phyloP scores from a whole-genome alignment of 192 early-diverging fungal species.

The Podila clonocystis region DNA sequence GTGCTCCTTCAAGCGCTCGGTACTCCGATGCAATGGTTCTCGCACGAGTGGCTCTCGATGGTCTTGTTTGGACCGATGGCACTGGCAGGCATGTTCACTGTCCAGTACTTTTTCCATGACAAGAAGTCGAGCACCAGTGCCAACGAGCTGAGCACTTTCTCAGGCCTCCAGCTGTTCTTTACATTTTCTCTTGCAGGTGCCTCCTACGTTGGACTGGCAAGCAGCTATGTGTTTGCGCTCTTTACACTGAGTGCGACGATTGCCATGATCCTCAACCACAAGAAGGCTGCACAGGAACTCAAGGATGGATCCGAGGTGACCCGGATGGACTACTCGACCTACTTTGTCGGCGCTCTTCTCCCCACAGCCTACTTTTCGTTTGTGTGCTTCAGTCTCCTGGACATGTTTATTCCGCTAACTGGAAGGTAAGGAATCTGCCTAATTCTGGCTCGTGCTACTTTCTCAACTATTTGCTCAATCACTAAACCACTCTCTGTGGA shows the following conservation, averaged over 20 bases:
- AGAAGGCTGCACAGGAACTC: conserved; percentile 19
- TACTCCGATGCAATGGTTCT: conserved; percentile 71
- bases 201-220: conserved; percentile 55
- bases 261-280: conserved; percentile 48
- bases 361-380: conserved; percentile 57
- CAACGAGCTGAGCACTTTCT: conserved; percentile 35
- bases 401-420: conserved; percentile 78
- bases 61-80: conserved; percentile 63
- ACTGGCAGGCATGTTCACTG: conserved; percentile 56
- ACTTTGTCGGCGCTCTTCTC: conserved; percentile 37
- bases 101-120: conserved; percentile 53
- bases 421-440: conserved; percentile 64
- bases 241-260: conserved; percentile 44
- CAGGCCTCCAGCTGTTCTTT: conserved; percentile 33
- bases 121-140: conserved; percentile 44
- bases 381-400: conserved; percentile 56
- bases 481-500: too few species aligned
- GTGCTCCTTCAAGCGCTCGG: conserved; percentile 35
- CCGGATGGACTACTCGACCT: conserved; percentile 38
- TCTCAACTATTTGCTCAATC: too few species aligned
- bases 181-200: conserved; percentile 31
- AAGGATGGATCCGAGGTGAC: conserved; percentile 5
- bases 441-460: too few species aligned
- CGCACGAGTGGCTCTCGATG: conserved; percentile 65
- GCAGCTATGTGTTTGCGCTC: conserved; percentile 60